Conservation (phyloP, 371 early-diverging fungal species). For the Smittium culicis region DNA sequence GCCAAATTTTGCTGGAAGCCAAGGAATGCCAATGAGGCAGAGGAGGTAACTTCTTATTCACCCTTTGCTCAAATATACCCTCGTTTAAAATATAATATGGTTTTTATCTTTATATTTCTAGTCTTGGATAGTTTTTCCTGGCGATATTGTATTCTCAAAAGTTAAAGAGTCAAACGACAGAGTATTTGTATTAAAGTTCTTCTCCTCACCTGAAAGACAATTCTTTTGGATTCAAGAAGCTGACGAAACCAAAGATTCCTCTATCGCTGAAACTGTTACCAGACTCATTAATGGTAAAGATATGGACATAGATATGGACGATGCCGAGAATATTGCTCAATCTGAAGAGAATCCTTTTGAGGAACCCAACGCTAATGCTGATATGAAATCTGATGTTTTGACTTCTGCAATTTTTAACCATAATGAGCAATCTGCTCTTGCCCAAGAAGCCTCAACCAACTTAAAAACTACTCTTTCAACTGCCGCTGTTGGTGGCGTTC, state of each 20-base stretch:
- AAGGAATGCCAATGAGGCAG: constrained; percentile 33
- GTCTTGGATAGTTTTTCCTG: constrained; percentile 55
- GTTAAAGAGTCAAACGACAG: constrained; percentile 56
- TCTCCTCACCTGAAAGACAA: constrained; percentile 49
- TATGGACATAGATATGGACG: constrained; percentile 11
- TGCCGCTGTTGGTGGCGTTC: constrained; percentile 28
- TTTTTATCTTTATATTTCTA: constrained; percentile 1
- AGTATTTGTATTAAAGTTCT: constrained; percentile 57
- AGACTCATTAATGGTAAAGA: constrained; percentile 13
- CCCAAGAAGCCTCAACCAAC: constrained; percentile 14
- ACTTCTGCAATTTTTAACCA: constrained; percentile 17
- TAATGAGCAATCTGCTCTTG: constrained; percentile 27
- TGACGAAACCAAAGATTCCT: constrained; percentile 30
- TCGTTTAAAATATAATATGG: no score
- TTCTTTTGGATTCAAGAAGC: constrained; percentile 76
- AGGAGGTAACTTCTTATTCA: constrained; percentile 32
- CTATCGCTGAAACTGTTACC: constrained; percentile 6
- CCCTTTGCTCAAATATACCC: background rate
- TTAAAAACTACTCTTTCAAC: constrained; percentile 14
- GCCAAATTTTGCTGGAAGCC: constrained; percentile 68
- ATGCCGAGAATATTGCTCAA: constrained; percentile 7
- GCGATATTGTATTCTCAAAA: constrained; percentile 51
- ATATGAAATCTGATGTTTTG: constrained; percentile 17
- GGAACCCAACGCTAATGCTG: background rate
- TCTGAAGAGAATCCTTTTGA: background rate